A percentile compares a stretch with the other conserved stretches of the same genome.
phyloP scores from a whole-genome alignment of 2,329 filamentous ascomycete species.

The Fusarium sp. region DNA sequence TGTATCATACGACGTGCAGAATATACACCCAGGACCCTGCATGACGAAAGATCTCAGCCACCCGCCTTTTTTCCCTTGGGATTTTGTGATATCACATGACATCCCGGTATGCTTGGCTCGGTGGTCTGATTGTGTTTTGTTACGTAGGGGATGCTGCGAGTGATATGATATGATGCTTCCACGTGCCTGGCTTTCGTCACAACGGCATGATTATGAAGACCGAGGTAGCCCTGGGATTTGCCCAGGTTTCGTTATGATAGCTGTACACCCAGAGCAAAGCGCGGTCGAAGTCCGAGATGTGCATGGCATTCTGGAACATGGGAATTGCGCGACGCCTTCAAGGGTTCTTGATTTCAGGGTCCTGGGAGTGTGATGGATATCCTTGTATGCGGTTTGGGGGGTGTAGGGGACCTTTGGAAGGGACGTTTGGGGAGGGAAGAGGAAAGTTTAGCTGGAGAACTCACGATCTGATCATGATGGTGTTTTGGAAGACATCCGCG shows the following conservation, averaged over 20 bases:
- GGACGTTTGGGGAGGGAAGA: neutral
- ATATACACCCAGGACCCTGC: conserved; percentile 1
- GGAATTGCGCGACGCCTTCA: neutral
- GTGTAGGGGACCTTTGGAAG: neutral
- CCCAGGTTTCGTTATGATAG: neutral
- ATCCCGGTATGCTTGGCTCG: neutral
- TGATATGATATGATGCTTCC: conserved; percentile 19
- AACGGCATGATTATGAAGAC: neutral
- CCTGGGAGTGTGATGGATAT: neutral
- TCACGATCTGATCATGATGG: neutral
- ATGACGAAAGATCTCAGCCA: conserved; percentile 8
- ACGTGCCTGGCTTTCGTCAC: conserved; percentile 4
- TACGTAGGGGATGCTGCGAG: neutral
- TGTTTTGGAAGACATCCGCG: neutral
- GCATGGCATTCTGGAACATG: neutral
- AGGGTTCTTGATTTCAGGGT: neutral
- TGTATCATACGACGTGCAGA: neutral
- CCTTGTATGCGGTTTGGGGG: neutral
- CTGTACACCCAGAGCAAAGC: neutral
- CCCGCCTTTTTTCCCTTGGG: neutral
- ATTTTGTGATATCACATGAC: neutral
- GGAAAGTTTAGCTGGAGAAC: neutral
- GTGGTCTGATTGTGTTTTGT: conserved; percentile 8
- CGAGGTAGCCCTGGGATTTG: neutral
- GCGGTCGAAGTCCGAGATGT: neutral